These are phyloP conservation scores for Cladophialophora immunda DNA, from an alignment of 2,329 filamentous ascomycete genomes.

Conservation along the genomic window DNA sequence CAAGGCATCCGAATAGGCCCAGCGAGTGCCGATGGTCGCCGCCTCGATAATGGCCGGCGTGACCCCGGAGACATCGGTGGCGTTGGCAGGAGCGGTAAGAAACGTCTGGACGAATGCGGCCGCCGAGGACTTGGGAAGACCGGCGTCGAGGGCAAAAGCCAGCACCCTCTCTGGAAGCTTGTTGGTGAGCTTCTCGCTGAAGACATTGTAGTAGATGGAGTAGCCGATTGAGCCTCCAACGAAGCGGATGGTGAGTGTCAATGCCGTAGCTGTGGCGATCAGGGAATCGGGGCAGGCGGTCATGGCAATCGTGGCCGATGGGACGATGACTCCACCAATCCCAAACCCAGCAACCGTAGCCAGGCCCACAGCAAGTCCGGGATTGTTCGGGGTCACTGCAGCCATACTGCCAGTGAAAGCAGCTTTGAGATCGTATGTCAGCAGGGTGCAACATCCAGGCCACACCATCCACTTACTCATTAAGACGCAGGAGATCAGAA, in stretches of 20 bases:
- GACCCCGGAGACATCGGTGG: constrained; percentile 20
- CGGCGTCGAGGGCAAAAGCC: constrained; percentile 25
- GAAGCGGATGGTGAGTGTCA: constrained; percentile 74
- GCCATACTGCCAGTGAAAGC: constrained; percentile 46
- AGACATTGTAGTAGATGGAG: constrained; percentile 63
- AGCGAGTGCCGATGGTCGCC: constrained; percentile 27
- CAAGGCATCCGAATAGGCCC: constrained; percentile 31
- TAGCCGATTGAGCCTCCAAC: constrained; percentile 73
- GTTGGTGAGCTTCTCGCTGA: constrained; percentile 54
- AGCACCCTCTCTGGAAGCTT: constrained; percentile 37
- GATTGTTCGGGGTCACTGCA: constrained; percentile 22
- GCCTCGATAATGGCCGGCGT: constrained; percentile 26
- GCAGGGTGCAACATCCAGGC: constrained; percentile 46
- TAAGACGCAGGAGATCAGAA: constrained; percentile 65
- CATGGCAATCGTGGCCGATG: constrained; percentile 71
- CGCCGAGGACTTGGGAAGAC: constrained; percentile 19
- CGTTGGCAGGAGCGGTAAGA: constrained; percentile 25
- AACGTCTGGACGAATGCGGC: constrained; percentile 21
- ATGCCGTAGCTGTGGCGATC: constrained; percentile 72
- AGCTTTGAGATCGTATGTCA: constrained; percentile 44
- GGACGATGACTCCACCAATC: constrained; percentile 73
- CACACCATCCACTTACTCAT: constrained; percentile 68
- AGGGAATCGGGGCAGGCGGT: constrained; percentile 74
- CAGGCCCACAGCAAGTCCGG: constrained; percentile 62
- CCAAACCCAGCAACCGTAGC: constrained; percentile 70